phyloP scores from a whole-genome alignment of 108 stramenopile genomes.

The Pseudonitzschia multiseries region DNA sequence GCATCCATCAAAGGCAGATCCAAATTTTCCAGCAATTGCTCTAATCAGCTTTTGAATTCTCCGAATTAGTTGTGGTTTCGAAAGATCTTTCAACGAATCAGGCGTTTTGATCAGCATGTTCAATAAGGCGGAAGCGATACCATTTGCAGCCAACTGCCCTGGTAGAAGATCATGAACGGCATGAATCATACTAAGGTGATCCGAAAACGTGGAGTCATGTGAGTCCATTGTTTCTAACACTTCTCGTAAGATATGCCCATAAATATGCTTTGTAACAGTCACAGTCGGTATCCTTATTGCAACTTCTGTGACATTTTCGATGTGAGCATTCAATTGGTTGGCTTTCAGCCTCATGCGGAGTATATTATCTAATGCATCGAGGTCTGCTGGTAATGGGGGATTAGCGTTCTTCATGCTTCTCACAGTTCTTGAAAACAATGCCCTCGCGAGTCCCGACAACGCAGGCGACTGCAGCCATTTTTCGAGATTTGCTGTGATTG shows the following conservation, averaged over 20 bases:
- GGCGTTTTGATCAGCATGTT: constrained; percentile 17
- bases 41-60: constrained; percentile 40
- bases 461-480: constrained; percentile 85
- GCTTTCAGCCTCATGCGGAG: constrained; percentile 72
- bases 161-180: constrained; percentile 54
- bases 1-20: constrained; percentile 47
- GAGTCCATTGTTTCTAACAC: constrained; percentile 28
- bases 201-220: constrained; percentile 12
- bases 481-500: constrained; percentile 58
- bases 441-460: constrained; percentile 67
- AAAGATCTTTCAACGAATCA: constrained; percentile 4
- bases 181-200: constrained; percentile 52
- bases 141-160: constrained; percentile 36
- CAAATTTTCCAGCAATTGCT: constrained; percentile 43
- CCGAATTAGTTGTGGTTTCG: constrained; percentile 12
- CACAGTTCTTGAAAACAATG: constrained; percentile 57
- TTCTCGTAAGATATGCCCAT: constrained; percentile 46
- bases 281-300: constrained; percentile 49
- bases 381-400: constrained; percentile 63
- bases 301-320: constrained; percentile 67
- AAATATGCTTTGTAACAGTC: constrained; percentile 57
- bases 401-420: constrained; percentile 48
- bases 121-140: constrained; percentile 40
- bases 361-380: constrained; percentile 59
- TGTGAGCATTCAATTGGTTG: constrained; percentile 64